phyloP scores from a whole-genome alignment of 1,139 yeast genomes.

The Hanseniaspora gamundiae region DNA sequence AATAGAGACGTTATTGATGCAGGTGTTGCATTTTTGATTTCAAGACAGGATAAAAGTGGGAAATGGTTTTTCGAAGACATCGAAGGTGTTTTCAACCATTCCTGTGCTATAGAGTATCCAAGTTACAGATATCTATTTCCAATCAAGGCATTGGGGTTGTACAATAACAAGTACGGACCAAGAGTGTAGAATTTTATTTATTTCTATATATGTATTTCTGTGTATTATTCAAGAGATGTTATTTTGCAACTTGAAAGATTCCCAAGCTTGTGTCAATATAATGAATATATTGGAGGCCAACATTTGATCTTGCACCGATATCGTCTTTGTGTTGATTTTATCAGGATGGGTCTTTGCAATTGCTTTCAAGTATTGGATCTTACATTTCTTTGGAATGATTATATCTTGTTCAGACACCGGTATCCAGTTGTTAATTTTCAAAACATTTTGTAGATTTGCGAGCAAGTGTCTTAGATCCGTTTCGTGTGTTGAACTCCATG shows the following conservation, averaged over 20 bases:
- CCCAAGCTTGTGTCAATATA: slow-evolving; percentile 84
- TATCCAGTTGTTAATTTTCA: slow-evolving; percentile 58
- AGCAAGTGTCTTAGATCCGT: slow-evolving; percentile 67
- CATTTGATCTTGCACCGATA: slow-evolving; percentile 59
- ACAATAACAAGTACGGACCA: slow-evolving; percentile 27
- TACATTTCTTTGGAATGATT: slow-evolving; percentile 85
- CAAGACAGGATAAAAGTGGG: slow-evolving; percentile 55
- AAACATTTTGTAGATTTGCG: slow-evolving; percentile 48
- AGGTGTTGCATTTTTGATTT: slow-evolving; percentile 56
- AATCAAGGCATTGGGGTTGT: slow-evolving; percentile 85
- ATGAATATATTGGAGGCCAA: slow-evolving; percentile 83
- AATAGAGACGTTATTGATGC: slow-evolving; percentile 44
- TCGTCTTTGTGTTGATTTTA: slow-evolving; percentile 45
- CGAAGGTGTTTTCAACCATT: slow-evolving; percentile 95
- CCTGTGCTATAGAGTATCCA: slow-evolving; percentile 92
- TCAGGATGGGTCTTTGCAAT: slow-evolving; percentile 93
- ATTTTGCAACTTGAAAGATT: slow-evolving; percentile 54
- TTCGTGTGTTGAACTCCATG: slow-evolving; percentile 68
- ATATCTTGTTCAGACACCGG: slow-evolving; percentile 57
- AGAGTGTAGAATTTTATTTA: too few relatives aligned
- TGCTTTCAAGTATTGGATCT: slow-evolving; percentile 81
- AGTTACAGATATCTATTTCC: slow-evolving; percentile 83
- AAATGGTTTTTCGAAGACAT: slow-evolving; percentile 79
- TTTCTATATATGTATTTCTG: background rate
- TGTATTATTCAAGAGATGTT: slow-evolving; percentile 25